A percentile compares a stretch with the other conserved stretches of the same genome.
Evolutionary conservation across 1,284 basidiomycete genomes (phyloP).

Genomic region (Boletus semigastroideus): DNA sequence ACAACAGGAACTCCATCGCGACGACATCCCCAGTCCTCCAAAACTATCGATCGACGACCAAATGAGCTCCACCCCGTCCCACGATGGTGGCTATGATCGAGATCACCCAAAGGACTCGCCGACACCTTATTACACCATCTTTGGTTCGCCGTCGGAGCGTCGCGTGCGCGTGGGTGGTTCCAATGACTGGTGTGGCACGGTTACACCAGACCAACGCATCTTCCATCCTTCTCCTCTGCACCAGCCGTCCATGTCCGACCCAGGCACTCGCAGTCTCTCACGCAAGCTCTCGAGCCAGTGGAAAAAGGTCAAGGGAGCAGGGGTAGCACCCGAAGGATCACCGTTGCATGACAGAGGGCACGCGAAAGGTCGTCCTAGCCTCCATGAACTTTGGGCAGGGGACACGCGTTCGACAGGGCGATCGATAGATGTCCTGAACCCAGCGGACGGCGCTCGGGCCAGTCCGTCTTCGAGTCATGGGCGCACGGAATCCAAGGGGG

Average conservation of each 20-base stretch:
- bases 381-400: constrained; percentile 33
- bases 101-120: constrained; percentile 21
- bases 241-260: constrained; percentile 13
- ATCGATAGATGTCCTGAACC: constrained; percentile 19
- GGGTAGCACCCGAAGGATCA: constrained; percentile 17
- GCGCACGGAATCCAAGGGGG: constrained; percentile 12
- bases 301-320: constrained; percentile 33
- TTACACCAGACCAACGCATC: constrained; percentile 6
- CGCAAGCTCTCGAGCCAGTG: constrained; percentile 45
- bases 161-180: constrained; percentile 45
- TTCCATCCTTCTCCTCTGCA: constrained; percentile 4
- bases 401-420: constrained; percentile 14
- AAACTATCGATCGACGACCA: constrained; percentile 12
- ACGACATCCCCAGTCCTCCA: constrained; percentile 9
- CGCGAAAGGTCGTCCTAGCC: constrained; percentile 33
- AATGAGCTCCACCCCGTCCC: constrained; percentile 8
- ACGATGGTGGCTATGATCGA: constrained; percentile 9
- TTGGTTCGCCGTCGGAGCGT: constrained; percentile 46
- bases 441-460: constrained; percentile 8
- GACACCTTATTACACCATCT: constrained; percentile 54
- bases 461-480: constrained; percentile 1
- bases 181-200: constrained; percentile 31
- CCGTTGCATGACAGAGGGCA: constrained; percentile 9
- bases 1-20: constrained; percentile 41
- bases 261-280: constrained; percentile 15